phyloP scores from a whole-genome alignment of 768 basidiomycete genomes.

The Mrakia gelida region DNA sequence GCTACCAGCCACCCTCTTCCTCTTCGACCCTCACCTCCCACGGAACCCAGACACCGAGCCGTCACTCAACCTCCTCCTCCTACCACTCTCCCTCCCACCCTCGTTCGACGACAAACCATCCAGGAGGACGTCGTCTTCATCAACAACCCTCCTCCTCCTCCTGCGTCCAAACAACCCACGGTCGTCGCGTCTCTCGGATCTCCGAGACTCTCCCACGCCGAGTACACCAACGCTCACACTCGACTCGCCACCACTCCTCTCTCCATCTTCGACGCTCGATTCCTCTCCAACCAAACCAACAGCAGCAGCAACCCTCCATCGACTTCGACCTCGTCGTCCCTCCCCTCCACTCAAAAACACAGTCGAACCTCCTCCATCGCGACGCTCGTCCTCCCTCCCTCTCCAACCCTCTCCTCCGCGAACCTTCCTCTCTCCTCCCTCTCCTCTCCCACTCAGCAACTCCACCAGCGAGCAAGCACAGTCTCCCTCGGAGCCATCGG shows the following conservation, averaged over 20 bases:
- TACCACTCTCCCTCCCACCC: background rate
- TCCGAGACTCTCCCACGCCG: background rate
- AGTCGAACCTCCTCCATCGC: background rate
- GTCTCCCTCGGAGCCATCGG: background rate
- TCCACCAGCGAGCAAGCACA: background rate
- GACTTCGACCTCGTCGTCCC: background rate
- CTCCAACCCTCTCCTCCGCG: background rate
- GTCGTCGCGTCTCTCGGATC: background rate
- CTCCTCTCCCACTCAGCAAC: background rate
- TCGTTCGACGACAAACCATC: background rate
- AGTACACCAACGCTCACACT: background rate
- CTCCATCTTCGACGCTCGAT: background rate
- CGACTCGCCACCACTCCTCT: background rate
- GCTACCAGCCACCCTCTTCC: background rate
- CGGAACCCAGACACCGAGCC: background rate
- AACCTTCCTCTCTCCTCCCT: background rate
- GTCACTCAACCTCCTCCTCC: background rate
- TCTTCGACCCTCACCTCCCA: background rate
- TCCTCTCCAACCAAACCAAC: background rate
- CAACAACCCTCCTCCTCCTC: background rate
- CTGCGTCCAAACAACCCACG: background rate
- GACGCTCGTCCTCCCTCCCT: background rate
- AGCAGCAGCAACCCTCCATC: background rate
- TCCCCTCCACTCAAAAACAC: background rate
- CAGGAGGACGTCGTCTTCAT: background rate